These are phyloP conservation scores for Psilocybe cyanescens DNA, from an alignment of 768 basidiomycete genomes.

Conservation along the genomic window DNA sequence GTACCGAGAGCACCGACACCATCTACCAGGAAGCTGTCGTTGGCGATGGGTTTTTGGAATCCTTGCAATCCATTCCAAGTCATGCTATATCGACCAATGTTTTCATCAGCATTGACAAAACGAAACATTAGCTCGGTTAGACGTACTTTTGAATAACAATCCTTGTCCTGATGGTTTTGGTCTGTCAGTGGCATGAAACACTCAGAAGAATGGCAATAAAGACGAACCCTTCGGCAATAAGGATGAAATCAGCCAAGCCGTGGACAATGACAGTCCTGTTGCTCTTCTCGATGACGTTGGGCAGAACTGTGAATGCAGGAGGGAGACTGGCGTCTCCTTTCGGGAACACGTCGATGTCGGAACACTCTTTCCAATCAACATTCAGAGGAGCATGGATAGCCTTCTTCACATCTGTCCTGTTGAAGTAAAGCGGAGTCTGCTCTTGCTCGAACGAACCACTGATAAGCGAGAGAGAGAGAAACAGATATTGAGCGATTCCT, in stretches of 20 bases:
- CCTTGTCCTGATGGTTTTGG: conserved; percentile 42
- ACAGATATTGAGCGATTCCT: neutral
- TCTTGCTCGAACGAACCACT: conserved; percentile 59
- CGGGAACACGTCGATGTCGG: conserved; percentile 59
- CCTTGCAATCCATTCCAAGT: conserved; percentile 68
- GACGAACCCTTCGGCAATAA: conserved; percentile 74
- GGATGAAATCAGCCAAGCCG: conserved; percentile 72
- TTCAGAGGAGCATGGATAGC: conserved; percentile 73
- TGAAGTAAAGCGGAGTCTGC: conserved; percentile 73
- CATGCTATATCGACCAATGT: conserved; percentile 35
- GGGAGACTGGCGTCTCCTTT: conserved; percentile 64
- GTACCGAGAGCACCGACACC: conserved; percentile 71
- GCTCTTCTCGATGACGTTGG: conserved; percentile 78
- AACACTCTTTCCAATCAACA: conserved; percentile 68
- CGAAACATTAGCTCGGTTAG: neutral
- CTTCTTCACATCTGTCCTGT: conserved; percentile 66
- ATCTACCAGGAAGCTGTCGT: conserved; percentile 73
- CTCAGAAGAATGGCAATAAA: neutral
- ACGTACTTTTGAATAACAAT: conserved; percentile 69
- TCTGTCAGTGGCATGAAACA: neutral
- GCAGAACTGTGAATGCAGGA: conserved; percentile 65
- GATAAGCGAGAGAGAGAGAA: neutral
- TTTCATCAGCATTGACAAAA: neutral
- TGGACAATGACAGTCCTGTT: conserved; percentile 70
- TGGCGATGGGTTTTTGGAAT: conserved; percentile 68